phyloP scores from a whole-genome alignment of 2,329 filamentous ascomycete species.

The Volutella citrinella region DNA sequence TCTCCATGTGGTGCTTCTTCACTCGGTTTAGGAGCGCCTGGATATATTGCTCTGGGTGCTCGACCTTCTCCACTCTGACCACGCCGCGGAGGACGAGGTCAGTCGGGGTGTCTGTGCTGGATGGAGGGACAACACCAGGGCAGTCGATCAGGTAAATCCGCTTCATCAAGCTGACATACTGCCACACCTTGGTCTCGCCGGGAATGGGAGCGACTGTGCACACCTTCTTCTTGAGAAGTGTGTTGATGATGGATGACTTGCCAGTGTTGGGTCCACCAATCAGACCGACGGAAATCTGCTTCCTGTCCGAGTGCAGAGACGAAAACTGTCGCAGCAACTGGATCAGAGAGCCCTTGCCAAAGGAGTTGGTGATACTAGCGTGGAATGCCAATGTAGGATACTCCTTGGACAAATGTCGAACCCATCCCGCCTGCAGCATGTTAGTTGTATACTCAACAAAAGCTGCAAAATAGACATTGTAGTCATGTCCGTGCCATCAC shows the following conservation, averaged over 20 bases:
- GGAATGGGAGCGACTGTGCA: constrained; percentile 92
- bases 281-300: constrained; percentile 90
- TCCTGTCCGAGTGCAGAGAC: constrained; percentile 80
- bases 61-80: constrained; percentile 91
- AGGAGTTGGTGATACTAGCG: constrained; percentile 90
- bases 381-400: constrained; percentile 95
- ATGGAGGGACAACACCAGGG: constrained; percentile 92
- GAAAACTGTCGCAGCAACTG: constrained; percentile 91
- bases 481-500: constrained; percentile 85
- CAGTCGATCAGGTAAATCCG: constrained; percentile 90
- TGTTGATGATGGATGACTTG: constrained; percentile 97
- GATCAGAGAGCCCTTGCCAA: constrained; percentile 93
- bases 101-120: constrained; percentile 75
- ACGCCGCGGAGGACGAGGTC: constrained; percentile 89
- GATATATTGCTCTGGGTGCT: constrained; percentile 95
- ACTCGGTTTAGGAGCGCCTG: constrained; percentile 75
- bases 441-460: constrained; percentile 21
- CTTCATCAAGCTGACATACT: constrained; percentile 95
- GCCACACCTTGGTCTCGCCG: constrained; percentile 97
- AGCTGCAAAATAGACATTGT: too few relatives aligned
- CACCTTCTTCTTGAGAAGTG: constrained; percentile 88
- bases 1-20: constrained; percentile 83
- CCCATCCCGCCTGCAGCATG: constrained; percentile 77
- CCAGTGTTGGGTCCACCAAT: constrained; percentile 82
- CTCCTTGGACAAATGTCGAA: constrained; percentile 81